Evolutionary conservation across 441 rosid genomes (phyloP).

Genomic region (Populus trichocarpa): DNA sequence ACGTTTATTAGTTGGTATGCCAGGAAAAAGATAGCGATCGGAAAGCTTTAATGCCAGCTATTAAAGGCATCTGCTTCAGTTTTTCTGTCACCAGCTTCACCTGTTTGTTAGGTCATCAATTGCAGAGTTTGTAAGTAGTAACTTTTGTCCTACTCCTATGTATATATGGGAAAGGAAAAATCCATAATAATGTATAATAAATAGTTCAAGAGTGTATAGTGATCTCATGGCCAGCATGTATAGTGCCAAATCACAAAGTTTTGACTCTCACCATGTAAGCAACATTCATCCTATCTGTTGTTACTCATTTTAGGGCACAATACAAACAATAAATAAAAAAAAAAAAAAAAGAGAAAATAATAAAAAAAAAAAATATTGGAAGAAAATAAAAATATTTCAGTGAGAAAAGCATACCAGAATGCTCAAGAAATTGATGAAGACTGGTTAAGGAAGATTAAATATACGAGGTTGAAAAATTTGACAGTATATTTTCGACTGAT

Average conservation of each 20-base stretch:
- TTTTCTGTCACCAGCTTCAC: neutral
- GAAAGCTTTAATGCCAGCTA: constrained; percentile 10
- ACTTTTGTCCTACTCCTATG: constrained; percentile 3
- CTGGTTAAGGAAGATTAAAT: no score
- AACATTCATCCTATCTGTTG: neutral
- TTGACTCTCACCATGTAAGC: constrained; percentile 8
- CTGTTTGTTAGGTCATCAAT: constrained; percentile 1
- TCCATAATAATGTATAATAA: neutral
- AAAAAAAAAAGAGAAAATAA: no score
- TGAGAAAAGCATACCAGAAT: no score
- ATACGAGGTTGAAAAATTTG: no score
- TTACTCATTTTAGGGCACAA: no score
- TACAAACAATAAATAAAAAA: no score
- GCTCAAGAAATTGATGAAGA: no score
- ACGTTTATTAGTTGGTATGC: neutral
- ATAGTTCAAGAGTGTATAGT: constrained; percentile 19
- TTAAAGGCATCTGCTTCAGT: constrained; percentile 8
- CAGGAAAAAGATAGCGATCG: neutral
- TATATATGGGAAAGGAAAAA: constrained; percentile 10
- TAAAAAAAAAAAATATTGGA: no score
- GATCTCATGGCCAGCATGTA: constrained; percentile 16
- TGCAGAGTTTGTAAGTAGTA: constrained; percentile 14
- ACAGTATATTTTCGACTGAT: accelerated
- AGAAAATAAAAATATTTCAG: no score
- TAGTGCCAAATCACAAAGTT: constrained; percentile 23